These are phyloP conservation scores for Mycena haematopus DNA, from an alignment of 768 basidiomycete species.

Conservation along the genomic window DNA sequence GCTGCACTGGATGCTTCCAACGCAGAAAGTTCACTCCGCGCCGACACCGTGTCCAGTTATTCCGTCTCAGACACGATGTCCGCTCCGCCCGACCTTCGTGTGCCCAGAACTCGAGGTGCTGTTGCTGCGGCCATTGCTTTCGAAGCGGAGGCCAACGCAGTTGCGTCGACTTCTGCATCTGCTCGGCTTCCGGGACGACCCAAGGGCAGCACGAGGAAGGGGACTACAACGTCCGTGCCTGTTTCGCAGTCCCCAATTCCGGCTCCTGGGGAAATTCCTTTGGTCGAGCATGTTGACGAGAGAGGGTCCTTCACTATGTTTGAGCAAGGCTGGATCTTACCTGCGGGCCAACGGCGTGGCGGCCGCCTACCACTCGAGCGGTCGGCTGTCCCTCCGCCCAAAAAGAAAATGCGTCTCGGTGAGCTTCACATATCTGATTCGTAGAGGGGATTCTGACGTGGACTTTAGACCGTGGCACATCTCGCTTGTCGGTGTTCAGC, in stretches of 20 bases:
- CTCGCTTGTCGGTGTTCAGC: constrained; percentile 54
- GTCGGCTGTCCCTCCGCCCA: constrained; percentile 54
- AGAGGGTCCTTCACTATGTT: constrained; percentile 81
- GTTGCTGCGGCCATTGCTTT: constrained; percentile 45
- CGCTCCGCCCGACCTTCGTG: constrained; percentile 50
- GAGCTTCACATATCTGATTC: constrained; percentile 15
- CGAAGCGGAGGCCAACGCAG: constrained; percentile 45
- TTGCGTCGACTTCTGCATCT: constrained; percentile 19
- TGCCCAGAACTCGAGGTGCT: constrained; percentile 57
- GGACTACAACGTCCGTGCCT: not conserved
- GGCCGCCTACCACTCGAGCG: constrained; percentile 57
- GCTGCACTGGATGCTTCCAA: not conserved
- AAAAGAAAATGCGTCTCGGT: constrained; percentile 60
- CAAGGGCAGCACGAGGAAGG: not conserved
- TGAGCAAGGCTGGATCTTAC: constrained; percentile 88
- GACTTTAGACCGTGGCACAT: constrained; percentile 41
- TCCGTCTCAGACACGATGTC: constrained; percentile 33
- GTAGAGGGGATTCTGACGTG: constrained; percentile 2
- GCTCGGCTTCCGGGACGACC: constrained; percentile 10
- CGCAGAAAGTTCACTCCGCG: too few relatives aligned
- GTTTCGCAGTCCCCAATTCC: constrained; percentile 1
- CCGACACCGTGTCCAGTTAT: not conserved
- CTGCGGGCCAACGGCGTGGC: constrained; percentile 72
- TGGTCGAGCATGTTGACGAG: constrained; percentile 76
- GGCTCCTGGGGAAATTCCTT: constrained; percentile 51